Conservation (phyloP, 164 flowering plant genomes). For the Umbilicus rupestris region DNA sequence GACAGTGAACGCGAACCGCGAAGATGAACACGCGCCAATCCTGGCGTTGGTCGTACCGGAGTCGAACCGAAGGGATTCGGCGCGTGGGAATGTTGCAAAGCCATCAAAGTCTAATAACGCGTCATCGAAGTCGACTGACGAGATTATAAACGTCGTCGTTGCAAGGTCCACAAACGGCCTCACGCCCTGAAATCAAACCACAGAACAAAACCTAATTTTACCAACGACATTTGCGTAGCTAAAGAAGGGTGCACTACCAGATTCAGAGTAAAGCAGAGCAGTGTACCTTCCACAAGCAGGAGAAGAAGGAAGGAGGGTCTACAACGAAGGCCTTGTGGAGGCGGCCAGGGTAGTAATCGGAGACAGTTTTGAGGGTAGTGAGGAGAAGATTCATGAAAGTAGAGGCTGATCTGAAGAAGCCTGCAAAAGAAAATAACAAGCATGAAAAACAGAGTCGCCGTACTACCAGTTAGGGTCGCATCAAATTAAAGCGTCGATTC, state of each 20-base stretch:
- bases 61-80: slow-evolving; percentile 73
- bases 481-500: not conserved
- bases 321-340: slow-evolving; percentile 76
- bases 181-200: slow-evolving; percentile 62
- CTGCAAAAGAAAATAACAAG: slow-evolving; percentile 59
- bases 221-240: no score
- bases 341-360: slow-evolving; percentile 78
- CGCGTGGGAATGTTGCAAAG: slow-evolving; percentile 54
- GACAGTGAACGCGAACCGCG: slow-evolving; percentile 86
- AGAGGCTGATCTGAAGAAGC: slow-evolving; percentile 97
- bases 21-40: slow-evolving; percentile 74
- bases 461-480: no score
- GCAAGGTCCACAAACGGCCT: slow-evolving; percentile 83
- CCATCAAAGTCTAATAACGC: slow-evolving; percentile 54
- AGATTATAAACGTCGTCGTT: slow-evolving; percentile 45
- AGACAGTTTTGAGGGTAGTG: slow-evolving; percentile 60
- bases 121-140: slow-evolving; percentile 70
- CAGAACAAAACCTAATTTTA: no score
- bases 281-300: slow-evolving; percentile 95
- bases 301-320: slow-evolving; percentile 91
- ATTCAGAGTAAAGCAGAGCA: not conserved
- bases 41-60: slow-evolving; percentile 38
- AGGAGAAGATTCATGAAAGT: slow-evolving; percentile 75
- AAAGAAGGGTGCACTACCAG: no score
- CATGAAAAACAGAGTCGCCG: no score